These are phyloP conservation scores for Sarcodon sp. DNA, from an alignment of 768 basidiomycete species.

Conservation along the genomic window DNA sequence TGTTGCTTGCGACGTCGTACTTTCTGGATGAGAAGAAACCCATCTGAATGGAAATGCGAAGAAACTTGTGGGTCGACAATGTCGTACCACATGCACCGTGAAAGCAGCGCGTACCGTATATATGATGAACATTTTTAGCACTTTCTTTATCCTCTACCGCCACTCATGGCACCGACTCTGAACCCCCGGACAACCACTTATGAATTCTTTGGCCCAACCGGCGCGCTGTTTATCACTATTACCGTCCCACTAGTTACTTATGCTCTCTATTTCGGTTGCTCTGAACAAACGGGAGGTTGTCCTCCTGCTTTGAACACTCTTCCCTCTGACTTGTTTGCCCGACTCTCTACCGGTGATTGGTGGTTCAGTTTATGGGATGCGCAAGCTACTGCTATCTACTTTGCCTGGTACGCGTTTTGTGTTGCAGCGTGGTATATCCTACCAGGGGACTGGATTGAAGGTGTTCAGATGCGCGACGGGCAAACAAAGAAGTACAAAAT, in stretches of 20 bases:
- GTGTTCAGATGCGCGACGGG: constrained; percentile 56
- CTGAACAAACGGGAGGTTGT: constrained; percentile 58
- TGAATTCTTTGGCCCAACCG: constrained; percentile 77
- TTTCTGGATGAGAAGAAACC: constrained; percentile 27
- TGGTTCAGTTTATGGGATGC: constrained; percentile 78
- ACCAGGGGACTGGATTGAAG: constrained; percentile 36
- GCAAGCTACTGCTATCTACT: constrained; percentile 61
- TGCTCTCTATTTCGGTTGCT: constrained; percentile 66
- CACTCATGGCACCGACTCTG: neutral
- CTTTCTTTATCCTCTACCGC: too few relatives aligned
- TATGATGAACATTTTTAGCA: too few relatives aligned
- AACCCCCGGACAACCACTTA: constrained; percentile 64
- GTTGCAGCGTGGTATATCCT: constrained; percentile 72
- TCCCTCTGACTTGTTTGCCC: constrained; percentile 27
- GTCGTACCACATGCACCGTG: too few relatives aligned
- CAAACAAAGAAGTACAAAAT: constrained; percentile 80
- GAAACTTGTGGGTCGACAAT: neutral
- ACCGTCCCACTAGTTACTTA: constrained; percentile 64
- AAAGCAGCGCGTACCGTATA: too few relatives aligned
- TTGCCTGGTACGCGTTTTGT: constrained; percentile 86
- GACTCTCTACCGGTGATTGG: constrained; percentile 39
- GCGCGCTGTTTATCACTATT: constrained; percentile 57
- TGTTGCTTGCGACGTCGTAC: constrained; percentile 12
- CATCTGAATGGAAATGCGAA: constrained; percentile 10
- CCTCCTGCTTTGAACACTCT: constrained; percentile 36